phyloP scores from a whole-genome alignment of 1,284 basidiomycete species.

The Meira nashicola region DNA sequence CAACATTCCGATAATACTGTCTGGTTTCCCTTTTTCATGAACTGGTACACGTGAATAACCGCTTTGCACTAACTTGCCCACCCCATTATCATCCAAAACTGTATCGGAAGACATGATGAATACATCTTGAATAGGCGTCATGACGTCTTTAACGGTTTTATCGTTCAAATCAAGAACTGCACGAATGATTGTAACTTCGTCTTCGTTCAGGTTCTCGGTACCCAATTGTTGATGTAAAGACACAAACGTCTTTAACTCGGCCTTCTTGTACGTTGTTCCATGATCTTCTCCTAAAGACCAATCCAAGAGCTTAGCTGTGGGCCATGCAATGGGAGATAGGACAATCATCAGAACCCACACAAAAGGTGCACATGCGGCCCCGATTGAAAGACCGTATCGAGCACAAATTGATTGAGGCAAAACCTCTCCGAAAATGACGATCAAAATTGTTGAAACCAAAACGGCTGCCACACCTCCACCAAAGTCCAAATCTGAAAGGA shows the following conservation, averaged over 20 bases:
- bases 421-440: conserved; percentile 57
- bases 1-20: conserved; percentile 79
- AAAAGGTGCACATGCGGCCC: conserved; percentile 79
- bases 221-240: conserved; percentile 70
- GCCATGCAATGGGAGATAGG: conserved; percentile 56
- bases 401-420: conserved; percentile 64
- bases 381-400: conserved; percentile 82
- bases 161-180: conserved; percentile 52
- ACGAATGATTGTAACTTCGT: conserved; percentile 66
- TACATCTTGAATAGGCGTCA: conserved; percentile 63
- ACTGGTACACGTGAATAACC: conserved; percentile 94
- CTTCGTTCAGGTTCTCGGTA: conserved; percentile 74
- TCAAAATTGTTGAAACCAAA: conserved; percentile 49
- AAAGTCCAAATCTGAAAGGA: conserved; percentile 42
- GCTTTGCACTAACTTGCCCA: conserved; percentile 60
- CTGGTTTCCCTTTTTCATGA: conserved; percentile 69
- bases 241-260: conserved; percentile 80
- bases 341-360: conserved; percentile 55
- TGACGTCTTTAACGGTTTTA: conserved; percentile 70
- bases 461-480: conserved; percentile 43
- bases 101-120: conserved; percentile 71
- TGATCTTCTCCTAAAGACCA: conserved; percentile 56
- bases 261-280: conserved; percentile 54
- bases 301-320: conserved; percentile 54
- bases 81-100: conserved; percentile 71